These are phyloP conservation scores for Comarum palustre DNA, from an alignment of 306 rosid species.

Conservation along the genomic window DNA sequence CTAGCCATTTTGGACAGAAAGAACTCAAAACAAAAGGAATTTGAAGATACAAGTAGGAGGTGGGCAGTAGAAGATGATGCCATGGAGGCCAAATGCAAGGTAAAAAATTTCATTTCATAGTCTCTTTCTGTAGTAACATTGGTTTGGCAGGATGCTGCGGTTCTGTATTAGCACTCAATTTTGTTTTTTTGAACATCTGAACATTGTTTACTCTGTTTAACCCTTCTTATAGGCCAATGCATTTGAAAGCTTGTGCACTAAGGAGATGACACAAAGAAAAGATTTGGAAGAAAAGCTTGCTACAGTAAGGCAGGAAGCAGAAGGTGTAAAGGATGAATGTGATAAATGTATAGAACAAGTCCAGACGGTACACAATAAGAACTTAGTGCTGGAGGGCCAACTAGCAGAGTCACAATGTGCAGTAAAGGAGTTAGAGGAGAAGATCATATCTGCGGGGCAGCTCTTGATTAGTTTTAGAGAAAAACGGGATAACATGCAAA, in stretches of 20 bases:
- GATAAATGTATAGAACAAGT: conserved; percentile 45
- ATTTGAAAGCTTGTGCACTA: conserved; percentile 42
- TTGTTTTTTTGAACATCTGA: not conserved
- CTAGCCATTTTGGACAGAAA: conserved; percentile 28
- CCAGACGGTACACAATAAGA: conserved; percentile 45
- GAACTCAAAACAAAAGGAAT: conserved; percentile 33
- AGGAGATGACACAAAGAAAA: conserved; percentile 52
- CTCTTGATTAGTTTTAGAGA: conserved; percentile 82
- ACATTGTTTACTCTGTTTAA: not conserved
- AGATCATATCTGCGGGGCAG: conserved; percentile 63
- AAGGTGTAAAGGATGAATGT: conserved; percentile 40
- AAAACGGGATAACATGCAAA: conserved; percentile 56
- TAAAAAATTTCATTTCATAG: conserved; percentile 17
- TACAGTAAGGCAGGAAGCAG: conserved; percentile 49
- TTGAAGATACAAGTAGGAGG: conserved; percentile 35
- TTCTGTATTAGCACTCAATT: not conserved
- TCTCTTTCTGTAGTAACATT: not conserved
- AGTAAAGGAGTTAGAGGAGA: conserved; percentile 72
- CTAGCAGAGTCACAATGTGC: conserved; percentile 42
- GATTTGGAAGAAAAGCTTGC: conserved; percentile 53
- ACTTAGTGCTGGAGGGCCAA: conserved; percentile 41
- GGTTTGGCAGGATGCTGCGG: conserved; percentile 4
- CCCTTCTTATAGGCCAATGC: conserved; percentile 51
- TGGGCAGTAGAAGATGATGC: conserved; percentile 42
- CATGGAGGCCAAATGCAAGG: conserved; percentile 53